Conservation (phyloP, 805 yeast genomes). For the Blastobotrys chiropterorum region DNA sequence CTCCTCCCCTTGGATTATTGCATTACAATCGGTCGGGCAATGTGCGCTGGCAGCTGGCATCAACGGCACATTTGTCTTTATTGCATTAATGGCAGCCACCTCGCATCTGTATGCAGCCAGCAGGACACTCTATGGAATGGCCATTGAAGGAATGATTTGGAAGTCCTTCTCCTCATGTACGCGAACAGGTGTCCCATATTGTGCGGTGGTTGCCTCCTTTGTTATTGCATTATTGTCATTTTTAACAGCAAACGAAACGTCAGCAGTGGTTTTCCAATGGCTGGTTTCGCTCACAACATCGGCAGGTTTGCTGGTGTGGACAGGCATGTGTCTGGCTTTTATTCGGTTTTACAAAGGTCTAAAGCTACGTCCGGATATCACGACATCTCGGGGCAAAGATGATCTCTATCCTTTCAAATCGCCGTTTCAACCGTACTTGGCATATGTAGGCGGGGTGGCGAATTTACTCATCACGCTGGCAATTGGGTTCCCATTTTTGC, state of each 20-base stretch:
- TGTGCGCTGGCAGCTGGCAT: constrained; percentile 46
- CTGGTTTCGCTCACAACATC: constrained; percentile 64
- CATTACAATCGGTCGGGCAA: constrained; percentile 46
- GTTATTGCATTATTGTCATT: constrained; percentile 55
- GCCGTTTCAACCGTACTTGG: constrained; percentile 64
- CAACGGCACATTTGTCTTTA: constrained; percentile 47
- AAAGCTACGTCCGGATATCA: constrained; percentile 55
- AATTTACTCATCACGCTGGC: constrained; percentile 44
- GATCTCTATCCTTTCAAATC: constrained; percentile 62
- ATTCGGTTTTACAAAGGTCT: constrained; percentile 60
- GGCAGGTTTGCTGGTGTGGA: constrained; percentile 75
- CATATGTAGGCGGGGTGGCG: constrained; percentile 55
- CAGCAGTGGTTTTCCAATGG: constrained; percentile 60
- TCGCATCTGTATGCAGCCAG: constrained; percentile 58
- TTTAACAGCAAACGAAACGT: constrained; percentile 49
- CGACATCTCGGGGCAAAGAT: constrained; percentile 46
- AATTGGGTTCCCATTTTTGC: constrained; percentile 59
- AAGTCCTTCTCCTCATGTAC: constrained; percentile 53
- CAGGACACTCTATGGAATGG: constrained; percentile 49
- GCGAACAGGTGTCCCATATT: constrained; percentile 63
- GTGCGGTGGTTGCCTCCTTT: constrained; percentile 60
- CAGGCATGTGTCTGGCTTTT: constrained; percentile 60
- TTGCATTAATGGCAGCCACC: constrained; percentile 52
- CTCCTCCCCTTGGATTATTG: constrained; percentile 43
- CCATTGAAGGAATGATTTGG: constrained; percentile 57